Evolutionary conservation across 305 asterid genomes (phyloP).

Genomic region (Ajuga reptans): DNA sequence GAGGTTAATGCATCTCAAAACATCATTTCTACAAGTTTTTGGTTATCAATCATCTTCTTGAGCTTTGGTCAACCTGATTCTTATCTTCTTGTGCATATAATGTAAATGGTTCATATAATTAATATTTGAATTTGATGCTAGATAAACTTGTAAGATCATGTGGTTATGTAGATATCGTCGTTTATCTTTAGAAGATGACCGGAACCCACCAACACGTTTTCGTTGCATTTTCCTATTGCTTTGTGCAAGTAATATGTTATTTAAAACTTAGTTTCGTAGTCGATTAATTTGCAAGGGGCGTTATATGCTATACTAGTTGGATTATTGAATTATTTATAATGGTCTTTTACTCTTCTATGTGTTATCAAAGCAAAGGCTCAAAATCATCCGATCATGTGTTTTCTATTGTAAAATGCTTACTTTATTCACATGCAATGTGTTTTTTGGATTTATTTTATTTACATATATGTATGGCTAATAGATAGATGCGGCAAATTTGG

Average conservation of each 20-base stretch:
- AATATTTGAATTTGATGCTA: background rate
- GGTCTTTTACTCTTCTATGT: background rate
- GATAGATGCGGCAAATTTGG: too few species aligned
- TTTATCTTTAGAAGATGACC: background rate
- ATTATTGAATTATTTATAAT: background rate
- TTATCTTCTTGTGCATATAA: slow-evolving; percentile 23
- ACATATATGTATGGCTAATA: too few species aligned
- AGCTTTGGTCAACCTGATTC: slow-evolving; percentile 9
- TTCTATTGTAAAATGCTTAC: too few species aligned
- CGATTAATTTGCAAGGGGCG: background rate
- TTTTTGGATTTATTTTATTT: too few species aligned
- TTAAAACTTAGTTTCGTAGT: background rate
- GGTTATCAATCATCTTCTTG: background rate
- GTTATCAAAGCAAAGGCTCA: background rate
- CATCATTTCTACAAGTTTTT: slow-evolving; percentile 5
- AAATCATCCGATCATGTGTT: background rate
- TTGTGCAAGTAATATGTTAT: background rate
- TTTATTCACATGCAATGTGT: too few species aligned
- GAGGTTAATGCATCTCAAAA: background rate
- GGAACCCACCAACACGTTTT: background rate
- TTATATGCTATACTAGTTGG: background rate
- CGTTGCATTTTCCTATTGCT: background rate
- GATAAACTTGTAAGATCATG: slow-evolving; percentile 6
- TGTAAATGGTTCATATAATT: slow-evolving; percentile 21
- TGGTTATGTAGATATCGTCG: background rate